Base-by-base conservation (phyloP, 495 filamentous ascomycete genomes). In the Trichoderma asperelloides region DNA sequence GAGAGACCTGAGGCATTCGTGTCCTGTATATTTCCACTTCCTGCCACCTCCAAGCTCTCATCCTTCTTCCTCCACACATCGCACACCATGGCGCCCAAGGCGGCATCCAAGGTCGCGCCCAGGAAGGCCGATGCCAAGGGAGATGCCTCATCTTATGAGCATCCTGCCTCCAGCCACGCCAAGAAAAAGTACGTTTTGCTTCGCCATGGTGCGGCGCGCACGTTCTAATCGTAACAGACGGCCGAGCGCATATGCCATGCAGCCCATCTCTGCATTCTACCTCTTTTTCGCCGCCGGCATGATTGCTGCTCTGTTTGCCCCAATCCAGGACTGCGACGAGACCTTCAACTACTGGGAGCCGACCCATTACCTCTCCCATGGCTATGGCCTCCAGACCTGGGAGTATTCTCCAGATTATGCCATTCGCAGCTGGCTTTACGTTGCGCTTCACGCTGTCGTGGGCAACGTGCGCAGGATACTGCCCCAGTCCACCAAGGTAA, bases 331-430 rank as follows among this genome's bases (percentile, higher is more conserved):
- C 76, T 99, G 96, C 73, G 96, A 99, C 74, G 96, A 99, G 79
- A 92, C 94, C 4, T 99, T 96, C 82, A 99, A 99, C 73, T 99
- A 96, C 79, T 99, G 96, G 96, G 96, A 99, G 72, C 95, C 96
- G 1, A 87, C 92, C 0, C 96, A 99, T 77, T 99, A 97, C 75
- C 85, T 99, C 37, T 87, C 86, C 68, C 92, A 97, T 81, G 91
- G 91, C 73, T 93, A 94, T 73, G 96, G 96, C 37, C 79, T 98
- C 41, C 91, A 99, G 78, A 99, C 96, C 18, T 99, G 96, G 96
- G 96, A 99, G 75, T 99, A 98, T 78, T 96, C 94, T 0, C 96
- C 96, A 1, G 89, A 93, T 62, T 98, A 91, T 75, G 91, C 91
- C 39, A 96, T 99, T 71, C 89, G 96, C 66, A 97, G 92, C 79